Evolutionary conservation across 2,329 filamentous ascomycete genomes (phyloP), one percentile per base, ranked within the genome.

Genomic region (Pyrenophora seminiperda): DNA sequence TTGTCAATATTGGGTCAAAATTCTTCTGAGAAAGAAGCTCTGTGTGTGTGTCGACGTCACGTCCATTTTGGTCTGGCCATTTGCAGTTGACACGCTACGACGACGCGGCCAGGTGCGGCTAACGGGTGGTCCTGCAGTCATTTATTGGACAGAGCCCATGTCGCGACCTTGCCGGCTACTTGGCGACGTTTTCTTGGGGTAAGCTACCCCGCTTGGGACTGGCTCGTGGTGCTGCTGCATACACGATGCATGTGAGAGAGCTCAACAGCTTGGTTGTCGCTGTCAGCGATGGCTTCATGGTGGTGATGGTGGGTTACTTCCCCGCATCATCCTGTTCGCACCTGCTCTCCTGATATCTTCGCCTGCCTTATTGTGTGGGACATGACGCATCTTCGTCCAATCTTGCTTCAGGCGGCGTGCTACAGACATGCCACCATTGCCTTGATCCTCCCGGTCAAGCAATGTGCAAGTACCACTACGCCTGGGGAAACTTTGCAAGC

Each of bases 201-300:
- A 40, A 53, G 48, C 56, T 63, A 65, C 65, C 66, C 66, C 62
- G 60, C 65, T 61, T 58, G 43, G 57, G 54, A 43, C 53, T 46
- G 49, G 53, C 47, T 41, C 40, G 41, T 37, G 48, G 27, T n/a
- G 37, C 19, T 45, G 40, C 33, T 65, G 66, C 62, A 66, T 62
- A 47, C 46, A 50, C 47, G 51, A 49, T 62, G 63, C 57, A 60
- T 58, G 41, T 41, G 38, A 22, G 31, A 30, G 53, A 52, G 47
- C 62, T 62, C 61, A 63, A 63, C 62, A 63, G 53, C 58, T 62
- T 41, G 50, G 40, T 41, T 36, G 41, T 55, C 48, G 50, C 56
- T 56, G 56, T 54, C 54, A 51, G 53, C 42, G 39, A 39, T 29
- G 36, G 30, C 14, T 31, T 17, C 19, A 39, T 41, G 17, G 36